These are phyloP conservation scores for Nicotiana noctiflora DNA, from an alignment of 257 asterid genomes.

Conservation along the genomic window DNA sequence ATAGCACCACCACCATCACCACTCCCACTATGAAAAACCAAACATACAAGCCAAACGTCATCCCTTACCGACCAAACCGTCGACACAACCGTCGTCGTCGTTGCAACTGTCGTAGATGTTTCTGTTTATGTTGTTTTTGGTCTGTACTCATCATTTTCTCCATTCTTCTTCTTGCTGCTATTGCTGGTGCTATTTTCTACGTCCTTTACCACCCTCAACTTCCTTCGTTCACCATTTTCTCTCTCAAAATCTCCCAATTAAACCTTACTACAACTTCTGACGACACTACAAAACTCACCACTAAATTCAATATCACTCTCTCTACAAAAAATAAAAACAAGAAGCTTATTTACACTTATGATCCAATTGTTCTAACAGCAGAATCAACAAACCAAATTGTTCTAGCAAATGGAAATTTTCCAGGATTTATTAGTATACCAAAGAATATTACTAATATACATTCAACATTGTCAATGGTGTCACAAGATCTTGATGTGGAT, in stretches of 20 bases:
- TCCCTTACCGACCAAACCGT: not conserved
- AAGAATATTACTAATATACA: constrained; percentile 37
- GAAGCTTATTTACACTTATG: constrained; percentile 39
- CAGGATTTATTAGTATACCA: constrained; percentile 41
- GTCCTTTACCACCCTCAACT: constrained; percentile 70
- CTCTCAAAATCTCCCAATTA: constrained; percentile 51
- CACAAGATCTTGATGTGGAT: constrained; percentile 47
- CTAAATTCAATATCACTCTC: constrained; percentile 53
- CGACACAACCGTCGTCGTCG: not conserved
- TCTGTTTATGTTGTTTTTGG: not conserved
- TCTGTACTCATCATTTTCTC: constrained; percentile 31
- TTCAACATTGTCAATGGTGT: constrained; percentile 25
- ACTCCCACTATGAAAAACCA: not conserved
- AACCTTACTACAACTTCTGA: constrained; percentile 64
- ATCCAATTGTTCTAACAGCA: constrained; percentile 36
- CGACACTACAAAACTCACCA: constrained; percentile 58
- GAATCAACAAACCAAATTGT: constrained; percentile 18
- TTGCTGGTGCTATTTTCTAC: constrained; percentile 60
- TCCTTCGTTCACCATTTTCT: constrained; percentile 55
- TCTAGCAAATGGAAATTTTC: constrained; percentile 42
- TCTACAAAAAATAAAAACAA: constrained; percentile 61
- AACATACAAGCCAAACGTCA: not conserved
- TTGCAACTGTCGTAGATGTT: not conserved
- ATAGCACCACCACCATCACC: not conserved
- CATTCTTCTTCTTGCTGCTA: constrained; percentile 52